phyloP scores from a whole-genome alignment of 306 rosid genomes.

The Crotalaria pallida region DNA sequence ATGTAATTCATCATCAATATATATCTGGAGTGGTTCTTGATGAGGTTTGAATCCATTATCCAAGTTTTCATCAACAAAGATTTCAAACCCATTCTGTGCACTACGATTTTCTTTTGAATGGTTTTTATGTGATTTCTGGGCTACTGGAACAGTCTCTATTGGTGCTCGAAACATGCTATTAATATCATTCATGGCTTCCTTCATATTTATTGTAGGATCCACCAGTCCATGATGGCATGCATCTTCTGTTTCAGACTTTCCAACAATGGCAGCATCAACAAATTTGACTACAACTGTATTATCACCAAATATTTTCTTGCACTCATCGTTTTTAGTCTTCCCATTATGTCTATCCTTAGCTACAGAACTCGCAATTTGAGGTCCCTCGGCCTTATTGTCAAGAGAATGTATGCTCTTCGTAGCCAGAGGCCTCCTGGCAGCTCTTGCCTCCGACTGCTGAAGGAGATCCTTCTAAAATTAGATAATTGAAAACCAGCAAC shows the following conservation, averaged over 20 bases:
- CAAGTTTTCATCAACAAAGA: slow-evolving; percentile 58
- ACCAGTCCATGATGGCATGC: slow-evolving; percentile 88
- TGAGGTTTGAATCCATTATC: slow-evolving; percentile 36
- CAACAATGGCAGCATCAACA: slow-evolving; percentile 71
- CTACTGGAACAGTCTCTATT: slow-evolving; percentile 44
- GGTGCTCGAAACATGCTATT: slow-evolving; percentile 86
- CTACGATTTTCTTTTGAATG: slow-evolving; percentile 18
- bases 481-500: slow-evolving; percentile 13
- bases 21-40: slow-evolving; percentile 58
- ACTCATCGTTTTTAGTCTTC: slow-evolving; percentile 28
- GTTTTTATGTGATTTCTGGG: slow-evolving; percentile 41
- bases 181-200: slow-evolving; percentile 85
- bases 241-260: slow-evolving; percentile 78
- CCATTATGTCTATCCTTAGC: slow-evolving; percentile 19
- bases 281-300: slow-evolving; percentile 64
- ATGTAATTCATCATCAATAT: slow-evolving; percentile 55
- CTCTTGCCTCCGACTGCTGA: slow-evolving; percentile 45
- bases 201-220: slow-evolving; percentile 94
- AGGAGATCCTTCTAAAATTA: slow-evolving; percentile 17
- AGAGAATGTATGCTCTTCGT: slow-evolving; percentile 16
- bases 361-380: too few species aligned
- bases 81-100: slow-evolving; percentile 34
- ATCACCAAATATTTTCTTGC: slow-evolving; percentile 42
- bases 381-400: slow-evolving; percentile 27
- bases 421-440: slow-evolving; percentile 35